Percentiles rank a stretch among this genome's conserved stretches.
Evolutionary conservation across 78 protist species (phyloP).

Genomic region (Speleostelium caveatum): DNA sequence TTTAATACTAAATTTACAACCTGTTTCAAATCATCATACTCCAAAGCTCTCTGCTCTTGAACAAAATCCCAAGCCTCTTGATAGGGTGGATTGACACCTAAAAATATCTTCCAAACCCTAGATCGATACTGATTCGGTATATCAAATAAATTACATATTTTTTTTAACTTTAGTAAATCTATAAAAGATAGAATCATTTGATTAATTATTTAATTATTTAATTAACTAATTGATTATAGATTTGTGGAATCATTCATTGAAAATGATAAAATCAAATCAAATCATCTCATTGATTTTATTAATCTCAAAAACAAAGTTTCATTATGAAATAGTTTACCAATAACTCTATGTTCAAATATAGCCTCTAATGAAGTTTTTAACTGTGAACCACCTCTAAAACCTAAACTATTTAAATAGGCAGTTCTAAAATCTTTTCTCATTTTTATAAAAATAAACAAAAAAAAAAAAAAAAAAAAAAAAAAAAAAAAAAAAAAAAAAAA

Average conservation of each 20-base stretch:
- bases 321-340: background rate
- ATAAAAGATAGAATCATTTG: background rate
- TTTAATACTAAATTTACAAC: slow-evolving; percentile 11
- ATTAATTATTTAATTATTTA: too few relatives aligned
- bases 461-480: background rate
- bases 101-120: slow-evolving; percentile 50
- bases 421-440: slow-evolving; percentile 77
- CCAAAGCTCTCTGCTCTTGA: slow-evolving; percentile 38
- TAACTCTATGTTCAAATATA: slow-evolving; percentile 66
- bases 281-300: background rate
- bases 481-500: too few relatives aligned
- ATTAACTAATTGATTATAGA: too few relatives aligned
- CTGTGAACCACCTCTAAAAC: slow-evolving; percentile 68
- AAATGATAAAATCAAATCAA: too few relatives aligned
- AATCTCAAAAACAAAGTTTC: too few relatives aligned
- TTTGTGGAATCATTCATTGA: too few relatives aligned
- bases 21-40: slow-evolving; percentile 43
- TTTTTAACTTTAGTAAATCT: slow-evolving; percentile 45
- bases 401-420: slow-evolving; percentile 54
- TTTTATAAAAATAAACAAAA: background rate
- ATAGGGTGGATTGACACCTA: slow-evolving; percentile 53
- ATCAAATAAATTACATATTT: slow-evolving; percentile 66
- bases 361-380: slow-evolving; percentile 67
- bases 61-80: slow-evolving; percentile 75
- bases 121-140: slow-evolving; percentile 62